These are phyloP conservation scores for Skeletonema marinoi DNA, from an alignment of 108 stramenopile species.

Conservation along the genomic window DNA sequence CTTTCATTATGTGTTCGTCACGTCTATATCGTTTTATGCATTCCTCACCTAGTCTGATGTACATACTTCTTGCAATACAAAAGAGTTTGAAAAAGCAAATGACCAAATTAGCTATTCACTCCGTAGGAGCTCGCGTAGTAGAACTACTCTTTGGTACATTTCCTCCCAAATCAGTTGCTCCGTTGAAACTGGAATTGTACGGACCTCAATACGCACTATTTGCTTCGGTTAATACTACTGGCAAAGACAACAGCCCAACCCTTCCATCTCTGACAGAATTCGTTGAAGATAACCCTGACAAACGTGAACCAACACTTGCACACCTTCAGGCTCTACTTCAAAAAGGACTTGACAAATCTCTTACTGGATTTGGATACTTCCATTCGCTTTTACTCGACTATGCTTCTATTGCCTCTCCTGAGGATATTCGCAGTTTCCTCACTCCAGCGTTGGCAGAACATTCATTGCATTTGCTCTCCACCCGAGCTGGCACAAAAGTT, in stretches of 20 bases:
- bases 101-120: constrained; percentile 84
- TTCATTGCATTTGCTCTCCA: constrained; percentile 83
- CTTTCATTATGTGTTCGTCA: background rate
- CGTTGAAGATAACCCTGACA: constrained; percentile 63
- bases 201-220: constrained; percentile 89
- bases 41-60: background rate
- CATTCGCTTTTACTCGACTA: constrained; percentile 84
- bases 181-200: constrained; percentile 87
- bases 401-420: constrained; percentile 57
- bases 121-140: constrained; percentile 84
- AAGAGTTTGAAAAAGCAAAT: constrained; percentile 81
- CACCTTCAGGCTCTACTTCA: constrained; percentile 63
- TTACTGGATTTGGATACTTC: constrained; percentile 84
- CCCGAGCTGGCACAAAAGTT: constrained; percentile 79
- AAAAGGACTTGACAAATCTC: constrained; percentile 84
- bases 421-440: constrained; percentile 65
- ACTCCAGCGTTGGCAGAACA: constrained; percentile 78
- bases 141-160: constrained; percentile 81
- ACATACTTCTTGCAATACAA: constrained; percentile 10
- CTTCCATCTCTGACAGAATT: constrained; percentile 48
- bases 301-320: constrained; percentile 60
- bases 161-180: constrained; percentile 62
- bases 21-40: background rate
- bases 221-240: constrained; percentile 34
- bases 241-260: constrained; percentile 27